Evolutionary conservation across 1,284 basidiomycete genomes (phyloP).

Genomic region (Cryptococcus amylolentus): DNA sequence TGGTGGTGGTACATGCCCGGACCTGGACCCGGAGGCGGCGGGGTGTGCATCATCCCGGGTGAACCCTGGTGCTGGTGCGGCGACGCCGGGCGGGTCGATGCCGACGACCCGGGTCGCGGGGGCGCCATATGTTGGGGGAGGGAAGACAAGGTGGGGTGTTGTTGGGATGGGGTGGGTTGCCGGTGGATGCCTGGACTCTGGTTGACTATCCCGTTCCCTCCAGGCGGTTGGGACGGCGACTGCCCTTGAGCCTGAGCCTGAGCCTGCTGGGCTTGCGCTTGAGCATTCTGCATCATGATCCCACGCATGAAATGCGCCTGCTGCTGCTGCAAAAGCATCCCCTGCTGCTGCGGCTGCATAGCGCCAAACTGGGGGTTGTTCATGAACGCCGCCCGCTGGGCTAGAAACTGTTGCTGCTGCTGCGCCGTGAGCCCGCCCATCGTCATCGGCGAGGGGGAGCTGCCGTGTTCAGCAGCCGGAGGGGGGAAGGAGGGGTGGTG

Average conservation of each 20-base stretch:
- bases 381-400: conserved; percentile 19
- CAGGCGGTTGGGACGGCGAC: conserved; percentile 4
- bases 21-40: conserved; percentile 5
- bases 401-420: conserved; percentile 34
- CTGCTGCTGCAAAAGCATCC: conserved; percentile 30
- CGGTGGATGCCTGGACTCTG: conserved; percentile 6
- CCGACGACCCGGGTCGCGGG: conserved; percentile 37
- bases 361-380: conserved; percentile 26
- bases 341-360: conserved; percentile 35
- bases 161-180: conserved; percentile 15
- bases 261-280: conserved; percentile 12
- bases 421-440: conserved; percentile 26
- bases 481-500: background rate
- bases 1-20: conserved; percentile 5
- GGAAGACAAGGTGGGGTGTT: conserved; percentile 26
- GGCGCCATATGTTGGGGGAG: conserved; percentile 44
- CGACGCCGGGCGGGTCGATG: conserved; percentile 35
- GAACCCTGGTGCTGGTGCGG: conserved; percentile 20
- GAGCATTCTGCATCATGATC: conserved; percentile 21
- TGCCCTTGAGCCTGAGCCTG: background rate
- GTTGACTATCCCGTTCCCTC: conserved; percentile 1
- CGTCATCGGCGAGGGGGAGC: conserved; percentile 5
- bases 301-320: conserved; percentile 28
- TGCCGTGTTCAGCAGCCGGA: background rate
- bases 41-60: conserved; percentile 17